A percentile compares a stretch with the other conserved stretches of the same genome.
These are phyloP conservation scores for Kodamaea hsintzibuensis DNA, from an alignment of 805 yeast species.

Conservation along the genomic window DNA sequence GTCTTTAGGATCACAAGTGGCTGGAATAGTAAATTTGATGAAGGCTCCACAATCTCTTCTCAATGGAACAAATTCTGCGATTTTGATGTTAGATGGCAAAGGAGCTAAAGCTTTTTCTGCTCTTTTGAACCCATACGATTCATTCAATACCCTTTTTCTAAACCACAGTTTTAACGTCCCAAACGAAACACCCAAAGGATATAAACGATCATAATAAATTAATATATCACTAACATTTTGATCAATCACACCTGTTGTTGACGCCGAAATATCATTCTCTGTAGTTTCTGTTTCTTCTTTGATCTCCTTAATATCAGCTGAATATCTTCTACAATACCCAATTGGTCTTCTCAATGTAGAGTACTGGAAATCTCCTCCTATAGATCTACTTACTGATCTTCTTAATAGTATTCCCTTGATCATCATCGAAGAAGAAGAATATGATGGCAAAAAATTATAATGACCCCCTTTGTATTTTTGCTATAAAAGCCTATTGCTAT, in stretches of 20 bases:
- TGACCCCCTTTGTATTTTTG: neutral
- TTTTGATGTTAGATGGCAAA: conserved; percentile 33
- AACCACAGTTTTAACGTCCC: conserved; percentile 23
- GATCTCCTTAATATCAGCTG: conserved; percentile 31
- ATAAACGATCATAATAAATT: conserved; percentile 39
- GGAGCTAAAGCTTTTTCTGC: conserved; percentile 21
- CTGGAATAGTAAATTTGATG: conserved; percentile 70
- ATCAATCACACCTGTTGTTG: conserved; percentile 44
- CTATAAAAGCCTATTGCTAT: neutral
- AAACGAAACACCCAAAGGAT: conserved; percentile 29
- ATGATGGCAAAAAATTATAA: neutral
- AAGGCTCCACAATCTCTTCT: conserved; percentile 92
- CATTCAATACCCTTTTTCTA: conserved; percentile 6
- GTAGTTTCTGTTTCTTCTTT: conserved; percentile 31
- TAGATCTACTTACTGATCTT: no score
- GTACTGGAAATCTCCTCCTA: neutral
- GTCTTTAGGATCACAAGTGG: conserved; percentile 47
- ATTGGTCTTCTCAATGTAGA: neutral
- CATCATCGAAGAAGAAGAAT: neutral
- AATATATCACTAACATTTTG: conserved; percentile 32
- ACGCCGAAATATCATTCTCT: conserved; percentile 34
- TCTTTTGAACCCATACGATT: neutral
- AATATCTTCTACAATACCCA: conserved; percentile 9
- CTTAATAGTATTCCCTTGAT: neutral
- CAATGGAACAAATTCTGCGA: conserved; percentile 67